Conservation (phyloP, 768 basidiomycete genomes). For the Guyanaporus albipodus region DNA sequence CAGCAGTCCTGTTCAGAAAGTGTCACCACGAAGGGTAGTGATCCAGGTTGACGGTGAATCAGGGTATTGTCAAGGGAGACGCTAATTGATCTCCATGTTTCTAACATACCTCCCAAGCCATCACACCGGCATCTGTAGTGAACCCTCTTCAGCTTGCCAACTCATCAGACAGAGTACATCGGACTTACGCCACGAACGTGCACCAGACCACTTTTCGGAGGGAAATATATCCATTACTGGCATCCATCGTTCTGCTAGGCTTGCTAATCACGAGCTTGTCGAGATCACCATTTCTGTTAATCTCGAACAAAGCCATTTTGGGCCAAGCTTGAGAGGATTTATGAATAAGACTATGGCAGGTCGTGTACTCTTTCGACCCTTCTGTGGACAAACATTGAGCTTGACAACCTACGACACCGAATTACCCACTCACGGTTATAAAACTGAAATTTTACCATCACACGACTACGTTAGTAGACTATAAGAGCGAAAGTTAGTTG, state of each 20-base stretch:
- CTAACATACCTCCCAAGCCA: slow-evolving; percentile 35
- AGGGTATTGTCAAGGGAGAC: slow-evolving; percentile 28
- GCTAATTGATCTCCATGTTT: not conserved
- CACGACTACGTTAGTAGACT: not conserved
- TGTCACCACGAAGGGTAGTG: slow-evolving; percentile 9
- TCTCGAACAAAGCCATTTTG: slow-evolving; percentile 42
- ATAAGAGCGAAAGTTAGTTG: not conserved
- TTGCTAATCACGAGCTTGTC: slow-evolving; percentile 58
- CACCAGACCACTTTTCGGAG: slow-evolving; percentile 50
- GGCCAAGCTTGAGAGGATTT: slow-evolving; percentile 40
- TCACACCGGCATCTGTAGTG: slow-evolving; percentile 35
- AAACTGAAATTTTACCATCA: slow-evolving; percentile 5
- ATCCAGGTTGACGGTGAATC: slow-evolving; percentile 38
- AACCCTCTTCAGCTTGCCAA: not conserved
- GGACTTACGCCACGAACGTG: slow-evolving; percentile 10
- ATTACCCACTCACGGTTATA: slow-evolving; percentile 18
- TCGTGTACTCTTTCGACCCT: slow-evolving; percentile 35
- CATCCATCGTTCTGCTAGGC: slow-evolving; percentile 48
- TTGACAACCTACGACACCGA: not conserved
- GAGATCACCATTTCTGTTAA: slow-evolving; percentile 51
- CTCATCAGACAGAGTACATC: not conserved
- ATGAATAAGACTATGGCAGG: slow-evolving; percentile 36
- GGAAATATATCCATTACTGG: slow-evolving; percentile 61
- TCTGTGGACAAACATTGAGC: slow-evolving; percentile 20
- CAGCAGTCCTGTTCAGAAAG: not conserved